Conservation (phyloP, 768 basidiomycete genomes). For the Crepidotus variabilis region DNA sequence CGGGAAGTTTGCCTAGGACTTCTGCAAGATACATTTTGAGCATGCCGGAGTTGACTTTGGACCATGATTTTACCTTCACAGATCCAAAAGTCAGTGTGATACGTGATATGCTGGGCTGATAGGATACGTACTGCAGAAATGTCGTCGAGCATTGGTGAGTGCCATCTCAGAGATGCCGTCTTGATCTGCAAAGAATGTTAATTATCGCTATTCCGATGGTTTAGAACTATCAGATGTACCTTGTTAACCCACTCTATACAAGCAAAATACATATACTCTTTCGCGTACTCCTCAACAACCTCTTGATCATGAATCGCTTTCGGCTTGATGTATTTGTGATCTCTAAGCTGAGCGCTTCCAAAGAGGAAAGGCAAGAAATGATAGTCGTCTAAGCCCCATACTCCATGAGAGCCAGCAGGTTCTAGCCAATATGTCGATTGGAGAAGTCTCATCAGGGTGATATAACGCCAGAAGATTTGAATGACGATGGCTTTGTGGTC, state of each 20-base stretch:
- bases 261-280: constrained; percentile 94
- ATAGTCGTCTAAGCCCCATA: constrained; percentile 97
- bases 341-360: constrained; percentile 77
- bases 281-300: constrained; percentile 86
- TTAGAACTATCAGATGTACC: constrained; percentile 35
- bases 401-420: constrained; percentile 98
- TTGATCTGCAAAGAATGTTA: constrained; percentile 61
- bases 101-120: neutral
- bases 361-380: constrained; percentile 93
- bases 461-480: constrained; percentile 88
- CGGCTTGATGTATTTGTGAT: constrained; percentile 86
- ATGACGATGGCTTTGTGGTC: constrained; percentile 79
- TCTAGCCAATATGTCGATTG: constrained; percentile 97
- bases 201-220: neutral
- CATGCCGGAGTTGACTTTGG: constrained; percentile 95
- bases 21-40: constrained; percentile 97
- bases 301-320: constrained; percentile 92
- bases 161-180: constrained; percentile 93
- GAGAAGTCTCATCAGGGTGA: constrained; percentile 76
- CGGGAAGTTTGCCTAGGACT: constrained; percentile 92
- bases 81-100: neutral
- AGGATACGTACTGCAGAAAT: constrained; percentile 68
- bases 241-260: constrained; percentile 97
- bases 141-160: constrained; percentile 98
- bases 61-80: constrained; percentile 81